A percentile compares a stretch with the other conserved stretches of the same genome.
Conservation (phyloP, 768 basidiomycete genomes). For the Trichaptum fuscoviolaceum region DNA sequence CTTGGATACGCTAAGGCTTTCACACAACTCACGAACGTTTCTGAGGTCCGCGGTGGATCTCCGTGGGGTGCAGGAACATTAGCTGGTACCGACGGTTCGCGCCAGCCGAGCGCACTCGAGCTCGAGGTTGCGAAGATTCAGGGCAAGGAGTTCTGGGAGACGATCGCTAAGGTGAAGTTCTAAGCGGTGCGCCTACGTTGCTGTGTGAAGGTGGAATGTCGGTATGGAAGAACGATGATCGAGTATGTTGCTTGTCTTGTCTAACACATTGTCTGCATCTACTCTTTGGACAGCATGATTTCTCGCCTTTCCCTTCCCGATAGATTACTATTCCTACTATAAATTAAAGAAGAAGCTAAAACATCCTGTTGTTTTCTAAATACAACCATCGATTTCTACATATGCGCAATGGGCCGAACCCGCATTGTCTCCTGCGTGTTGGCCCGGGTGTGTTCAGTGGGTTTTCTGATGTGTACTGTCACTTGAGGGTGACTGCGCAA, state of each 20-base stretch:
- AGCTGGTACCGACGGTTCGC: slow-evolving; percentile 39
- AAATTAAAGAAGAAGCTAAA: neutral
- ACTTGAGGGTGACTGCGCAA: too few relatives aligned
- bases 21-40: slow-evolving; percentile 34
- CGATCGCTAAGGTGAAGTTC: slow-evolving; percentile 36
- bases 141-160: slow-evolving; percentile 47
- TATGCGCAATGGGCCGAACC: too few relatives aligned
- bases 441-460: too few relatives aligned
- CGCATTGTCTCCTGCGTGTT: too few relatives aligned
- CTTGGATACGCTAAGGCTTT: slow-evolving; percentile 59
- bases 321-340: neutral
- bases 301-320: neutral
- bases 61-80: slow-evolving; percentile 75
- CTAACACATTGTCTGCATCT: neutral
- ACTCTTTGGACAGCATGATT: slow-evolving; percentile 1
- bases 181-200: slow-evolving; percentile 7
- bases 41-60: slow-evolving; percentile 58
- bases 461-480: too few relatives aligned
- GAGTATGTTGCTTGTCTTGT: neutral
- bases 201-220: too few relatives aligned
- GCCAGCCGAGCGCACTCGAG: slow-evolving; percentile 46
- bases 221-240: neutral
- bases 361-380: neutral
- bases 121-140: slow-evolving; percentile 46
- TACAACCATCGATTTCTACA: too few relatives aligned